Percentiles rank a stretch among this genome's conserved stretches.
These are phyloP conservation scores for Leersia perrieri DNA, from an alignment of 176 grass and related monocot species.

Conservation along the genomic window DNA sequence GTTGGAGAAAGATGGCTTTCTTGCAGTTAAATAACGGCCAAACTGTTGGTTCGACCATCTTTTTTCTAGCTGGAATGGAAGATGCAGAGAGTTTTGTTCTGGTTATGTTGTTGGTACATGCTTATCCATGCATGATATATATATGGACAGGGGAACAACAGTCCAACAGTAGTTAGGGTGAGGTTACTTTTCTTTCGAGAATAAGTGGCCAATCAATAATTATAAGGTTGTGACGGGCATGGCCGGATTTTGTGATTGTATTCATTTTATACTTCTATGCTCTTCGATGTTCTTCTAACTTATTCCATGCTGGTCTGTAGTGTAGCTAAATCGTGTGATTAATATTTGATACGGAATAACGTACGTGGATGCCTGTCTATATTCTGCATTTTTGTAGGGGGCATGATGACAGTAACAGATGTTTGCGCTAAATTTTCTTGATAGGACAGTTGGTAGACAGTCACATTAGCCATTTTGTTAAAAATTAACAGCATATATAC, in stretches of 20 bases:
- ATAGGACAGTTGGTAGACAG: background rate
- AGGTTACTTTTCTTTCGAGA: background rate
- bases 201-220: background rate
- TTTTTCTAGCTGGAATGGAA: background rate
- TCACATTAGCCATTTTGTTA: no score
- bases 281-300: background rate
- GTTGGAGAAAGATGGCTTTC: constrained; percentile 33
- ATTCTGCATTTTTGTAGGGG: no score
- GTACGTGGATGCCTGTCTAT: no score
- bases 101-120: background rate
- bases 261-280: background rate
- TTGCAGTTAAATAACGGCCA: constrained; percentile 22
- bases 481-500: no score
- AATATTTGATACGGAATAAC: background rate
- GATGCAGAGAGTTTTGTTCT: background rate
- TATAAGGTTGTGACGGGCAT: background rate
- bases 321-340: background rate
- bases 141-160: background rate
- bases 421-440: background rate
- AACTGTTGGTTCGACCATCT: constrained; percentile 17
- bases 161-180: no score
- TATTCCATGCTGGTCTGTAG: no score
- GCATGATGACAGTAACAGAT: background rate
- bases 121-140: background rate
- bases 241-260: background rate